Evolutionary conservation across 2,329 filamentous ascomycete species (phyloP), one percentile per base, ranked within the genome.

Genomic region (Aplosporella prunicola): DNA sequence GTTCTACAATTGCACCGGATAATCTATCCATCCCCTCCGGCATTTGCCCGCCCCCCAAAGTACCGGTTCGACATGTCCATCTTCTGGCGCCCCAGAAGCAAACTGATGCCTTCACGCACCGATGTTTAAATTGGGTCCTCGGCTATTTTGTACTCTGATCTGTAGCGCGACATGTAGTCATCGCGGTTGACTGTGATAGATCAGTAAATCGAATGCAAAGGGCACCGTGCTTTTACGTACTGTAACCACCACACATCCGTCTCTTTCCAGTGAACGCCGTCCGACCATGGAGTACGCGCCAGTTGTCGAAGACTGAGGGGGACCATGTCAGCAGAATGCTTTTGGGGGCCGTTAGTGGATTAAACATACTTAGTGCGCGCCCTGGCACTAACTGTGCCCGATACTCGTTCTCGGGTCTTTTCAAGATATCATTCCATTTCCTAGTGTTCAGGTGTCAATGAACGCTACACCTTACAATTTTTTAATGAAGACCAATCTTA

Each of bases 241-340:
- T 80, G 52, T 96, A 96, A 8, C 76, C 89, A 42, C 91, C 91
- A 58, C 88, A 95, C 53, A 98, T 83, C 47, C 88, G 78, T 47
- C 91, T 71, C 53, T 82, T 77, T 2, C 91, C 91, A 5, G 78
- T 81, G 52, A 96, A 98, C 0, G 75, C 75, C 35, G 78, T 78
- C 49, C 91, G 71, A 1, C 89, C 91, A 59, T 98, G 91, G 48
- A 96, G 64, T 22, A 95, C 82, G 42, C 91, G 74, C 87, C 89
- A 95, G 53, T 98, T 96, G 56, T 98, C 85, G 58, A 98, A 95
- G 31, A 96, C 82, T 83, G n/a, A n/a, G n/a, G n/a, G n/a, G n/a
- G n/a, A n/a, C n/a, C n/a, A n/a, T n/a, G n/a, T n/a, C n/a, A n/a
- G n/a, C n/a, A n/a, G n/a, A n/a, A n/a, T n/a, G n/a, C n/a, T n/a